phyloP scores from a whole-genome alignment of 2,329 filamentous ascomycete genomes.

The Colletotrichum tofieldiae region DNA sequence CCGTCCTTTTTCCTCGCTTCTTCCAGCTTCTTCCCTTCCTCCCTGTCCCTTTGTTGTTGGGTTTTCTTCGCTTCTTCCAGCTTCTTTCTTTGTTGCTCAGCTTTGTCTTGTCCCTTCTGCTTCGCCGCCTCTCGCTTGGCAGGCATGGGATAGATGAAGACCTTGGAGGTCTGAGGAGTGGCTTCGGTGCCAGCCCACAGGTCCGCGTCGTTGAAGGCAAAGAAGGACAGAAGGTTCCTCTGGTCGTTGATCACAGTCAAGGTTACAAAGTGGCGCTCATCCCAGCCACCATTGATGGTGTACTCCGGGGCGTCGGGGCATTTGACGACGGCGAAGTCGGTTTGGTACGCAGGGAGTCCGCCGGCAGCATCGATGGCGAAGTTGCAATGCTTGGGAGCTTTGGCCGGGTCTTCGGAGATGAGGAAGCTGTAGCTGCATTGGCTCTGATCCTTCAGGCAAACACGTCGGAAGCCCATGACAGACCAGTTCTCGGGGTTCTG shows the following conservation, averaged over 20 bases:
- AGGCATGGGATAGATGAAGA: slow-evolving; percentile 8
- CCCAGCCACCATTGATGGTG: slow-evolving; percentile 35
- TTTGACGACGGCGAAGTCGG: not conserved
- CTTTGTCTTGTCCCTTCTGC: not conserved
- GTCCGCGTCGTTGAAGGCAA: not conserved
- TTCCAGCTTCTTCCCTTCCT: not conserved
- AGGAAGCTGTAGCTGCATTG: slow-evolving; percentile 36
- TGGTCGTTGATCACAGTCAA: slow-evolving; percentile 19
- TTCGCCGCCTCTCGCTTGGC: not conserved
- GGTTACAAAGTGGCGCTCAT: not conserved
- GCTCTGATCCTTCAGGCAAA: slow-evolving; percentile 6
- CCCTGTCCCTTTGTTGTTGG: not conserved
- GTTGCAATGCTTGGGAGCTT: slow-evolving; percentile 1
- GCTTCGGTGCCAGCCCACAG: not conserved
- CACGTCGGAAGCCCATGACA: slow-evolving; percentile 20
- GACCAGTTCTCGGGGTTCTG: slow-evolving; percentile 21
- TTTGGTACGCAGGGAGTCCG: not conserved
- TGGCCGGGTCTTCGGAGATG: not conserved
- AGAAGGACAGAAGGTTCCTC: not conserved
- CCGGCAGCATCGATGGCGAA: slow-evolving; percentile 25
- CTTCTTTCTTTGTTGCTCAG: not conserved
- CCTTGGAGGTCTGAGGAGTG: not conserved
- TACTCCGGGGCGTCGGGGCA: slow-evolving; percentile 1
- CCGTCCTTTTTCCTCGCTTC: slow-evolving; percentile 12
- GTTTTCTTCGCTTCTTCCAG: not conserved